Percentiles rank a stretch among this genome's conserved stretches.
These are phyloP conservation scores for Pseudocohnilembus persalinus DNA, from an alignment of 169 alveolate genomes.

Conservation along the genomic window DNA sequence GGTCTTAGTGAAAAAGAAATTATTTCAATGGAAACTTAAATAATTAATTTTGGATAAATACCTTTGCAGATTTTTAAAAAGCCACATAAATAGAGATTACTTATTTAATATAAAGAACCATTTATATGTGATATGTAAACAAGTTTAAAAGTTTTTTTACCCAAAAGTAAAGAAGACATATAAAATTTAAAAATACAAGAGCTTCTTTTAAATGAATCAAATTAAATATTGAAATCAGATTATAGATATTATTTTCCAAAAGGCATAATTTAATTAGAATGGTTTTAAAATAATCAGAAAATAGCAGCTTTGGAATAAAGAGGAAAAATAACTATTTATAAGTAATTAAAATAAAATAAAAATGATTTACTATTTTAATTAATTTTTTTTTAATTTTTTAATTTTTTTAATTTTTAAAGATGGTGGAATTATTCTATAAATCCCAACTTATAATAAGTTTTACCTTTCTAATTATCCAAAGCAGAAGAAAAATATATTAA, in stretches of 20 bases:
- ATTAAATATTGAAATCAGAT: too few species aligned
- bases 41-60: slow-evolving; percentile 55
- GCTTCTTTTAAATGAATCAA: too few species aligned
- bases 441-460: background rate
- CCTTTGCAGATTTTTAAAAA: slow-evolving; percentile 48
- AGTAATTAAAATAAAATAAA: too few species aligned
- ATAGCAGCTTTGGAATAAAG: background rate
- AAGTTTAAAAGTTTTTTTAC: background rate
- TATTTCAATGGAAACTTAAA: slow-evolving; percentile 24
- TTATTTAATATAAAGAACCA: background rate
- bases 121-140: background rate
- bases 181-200: background rate
- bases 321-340: background rate
- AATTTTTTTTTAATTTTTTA: too few species aligned
- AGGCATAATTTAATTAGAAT: background rate
- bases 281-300: background rate
- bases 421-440: background rate
- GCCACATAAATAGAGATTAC: background rate
- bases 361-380: background rate
- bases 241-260: background rate
- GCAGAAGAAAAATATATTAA: background rate
- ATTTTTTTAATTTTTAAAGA: background rate
- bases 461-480: background rate
- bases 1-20: slow-evolving; percentile 14
- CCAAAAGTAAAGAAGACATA: background rate